phyloP scores from a whole-genome alignment of 2,329 filamentous ascomycete species.

The Aspergillus aculeatus region DNA sequence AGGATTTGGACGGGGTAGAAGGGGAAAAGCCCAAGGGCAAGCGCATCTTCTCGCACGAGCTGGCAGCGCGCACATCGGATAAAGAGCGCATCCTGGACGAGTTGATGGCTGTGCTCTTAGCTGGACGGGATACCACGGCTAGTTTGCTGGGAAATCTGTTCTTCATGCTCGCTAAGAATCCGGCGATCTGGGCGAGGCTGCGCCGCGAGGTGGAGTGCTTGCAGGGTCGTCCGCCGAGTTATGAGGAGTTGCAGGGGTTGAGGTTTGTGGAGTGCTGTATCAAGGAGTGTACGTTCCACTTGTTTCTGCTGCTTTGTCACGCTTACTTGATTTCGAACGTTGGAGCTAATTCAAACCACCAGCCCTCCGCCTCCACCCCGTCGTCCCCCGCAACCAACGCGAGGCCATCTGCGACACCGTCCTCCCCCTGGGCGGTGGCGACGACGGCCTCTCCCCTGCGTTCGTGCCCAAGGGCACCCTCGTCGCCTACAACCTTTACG shows the following conservation, averaged over 20 bases:
- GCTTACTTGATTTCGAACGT: too few species aligned
- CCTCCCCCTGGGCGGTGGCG: constrained; percentile 61
- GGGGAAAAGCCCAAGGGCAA: background rate
- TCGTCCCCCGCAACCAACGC: constrained; percentile 74
- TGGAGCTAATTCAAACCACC: too few species aligned
- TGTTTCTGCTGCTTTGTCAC: too few species aligned
- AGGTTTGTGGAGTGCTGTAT: background rate
- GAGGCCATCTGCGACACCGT: constrained; percentile 66
- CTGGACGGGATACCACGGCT: constrained; percentile 54
- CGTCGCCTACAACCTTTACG: constrained; percentile 46
- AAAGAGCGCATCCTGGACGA: background rate
- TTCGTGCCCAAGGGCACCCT: constrained; percentile 46
- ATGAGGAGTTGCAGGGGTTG: background rate
- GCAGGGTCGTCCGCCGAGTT: background rate
- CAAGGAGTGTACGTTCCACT: background rate
- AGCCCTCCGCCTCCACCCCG: constrained; percentile 67
- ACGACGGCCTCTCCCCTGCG: constrained; percentile 40
- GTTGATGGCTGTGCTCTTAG: constrained; percentile 56
- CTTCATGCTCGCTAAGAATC: background rate
- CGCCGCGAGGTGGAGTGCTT: background rate
- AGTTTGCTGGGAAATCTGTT: constrained; percentile 53
- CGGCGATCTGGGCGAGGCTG: background rate
- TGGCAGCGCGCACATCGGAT: background rate
- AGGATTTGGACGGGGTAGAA: background rate
- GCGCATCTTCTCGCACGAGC: background rate